These are phyloP conservation scores for Collybiopsis luxurians DNA, from an alignment of 768 basidiomycete species.

Conservation along the genomic window DNA sequence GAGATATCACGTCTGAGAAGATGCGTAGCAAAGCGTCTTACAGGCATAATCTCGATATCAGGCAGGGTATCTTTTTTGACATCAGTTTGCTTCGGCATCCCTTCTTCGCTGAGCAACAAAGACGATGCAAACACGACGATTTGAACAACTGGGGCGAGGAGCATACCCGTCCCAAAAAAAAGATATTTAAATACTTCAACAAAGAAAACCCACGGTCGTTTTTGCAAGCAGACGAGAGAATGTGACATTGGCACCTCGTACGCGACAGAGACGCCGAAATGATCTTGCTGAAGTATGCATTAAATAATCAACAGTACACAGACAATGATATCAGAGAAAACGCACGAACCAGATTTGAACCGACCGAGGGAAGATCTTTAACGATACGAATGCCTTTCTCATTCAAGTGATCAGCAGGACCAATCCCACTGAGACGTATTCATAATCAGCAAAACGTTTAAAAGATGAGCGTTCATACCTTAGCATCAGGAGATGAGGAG, in stretches of 20 bases:
- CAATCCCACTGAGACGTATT: not conserved
- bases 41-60: constrained; percentile 9
- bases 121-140: constrained; percentile 5
- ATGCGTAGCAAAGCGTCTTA: not conserved
- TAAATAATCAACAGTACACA: not conserved
- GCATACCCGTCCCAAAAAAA: constrained; percentile 7
- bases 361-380: constrained; percentile 3
- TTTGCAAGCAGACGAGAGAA: constrained; percentile 3
- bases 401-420: constrained; percentile 1
- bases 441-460: too few relatives aligned
- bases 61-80: not conserved
- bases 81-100: not conserved
- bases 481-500: constrained; percentile 5
- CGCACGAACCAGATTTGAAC: constrained; percentile 1
- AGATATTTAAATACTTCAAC: constrained; percentile 5
- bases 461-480: not conserved
- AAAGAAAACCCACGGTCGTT: constrained; percentile 2
- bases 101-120: not conserved
- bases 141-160: constrained; percentile 7
- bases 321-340: not conserved
- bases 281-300: constrained; percentile 1
- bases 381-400: not conserved
- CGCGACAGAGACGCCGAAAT: constrained; percentile 9
- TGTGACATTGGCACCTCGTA: constrained; percentile 1
- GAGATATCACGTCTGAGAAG: not conserved